Evolutionary conservation across 441 rosid species (phyloP).

Genomic region (Mallotus japonicus): DNA sequence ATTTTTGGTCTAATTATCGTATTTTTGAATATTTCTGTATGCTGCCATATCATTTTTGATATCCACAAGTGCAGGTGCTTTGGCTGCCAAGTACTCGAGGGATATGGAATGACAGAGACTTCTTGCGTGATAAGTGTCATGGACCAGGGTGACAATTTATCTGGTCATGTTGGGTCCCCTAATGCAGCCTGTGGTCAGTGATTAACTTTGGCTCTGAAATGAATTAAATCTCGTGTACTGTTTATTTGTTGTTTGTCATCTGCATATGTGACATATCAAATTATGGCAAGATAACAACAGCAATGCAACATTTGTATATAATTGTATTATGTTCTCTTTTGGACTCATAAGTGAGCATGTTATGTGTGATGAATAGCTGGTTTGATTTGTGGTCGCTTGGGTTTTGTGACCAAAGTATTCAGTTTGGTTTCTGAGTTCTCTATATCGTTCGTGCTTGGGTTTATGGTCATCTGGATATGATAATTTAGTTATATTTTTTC

Average conservation of each 20-base stretch:
- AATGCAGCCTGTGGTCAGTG: constrained; percentile 88
- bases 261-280: neutral
- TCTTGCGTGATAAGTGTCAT: constrained; percentile 66
- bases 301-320: neutral
- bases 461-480: neutral
- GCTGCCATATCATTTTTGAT: too few species aligned
- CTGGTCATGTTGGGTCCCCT: constrained; percentile 97
- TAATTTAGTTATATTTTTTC: neutral
- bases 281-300: neutral
- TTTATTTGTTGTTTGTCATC: neutral
- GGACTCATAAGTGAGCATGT: neutral
- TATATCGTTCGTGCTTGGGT: too few species aligned
- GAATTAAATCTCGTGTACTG: neutral
- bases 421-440: too few species aligned
- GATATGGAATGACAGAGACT: constrained; percentile 99
- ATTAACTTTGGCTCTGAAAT: constrained; percentile 4
- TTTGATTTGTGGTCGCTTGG: too few species aligned
- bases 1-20: constrained; percentile 7
- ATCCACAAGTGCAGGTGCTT: constrained; percentile 63
- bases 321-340: neutral
- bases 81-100: constrained; percentile 74
- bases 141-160: constrained; percentile 69
- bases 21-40: neutral
- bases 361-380: neutral
- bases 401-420: too few species aligned